phyloP scores from a whole-genome alignment of 768 basidiomycete genomes.

The Tremella yokohamensis region DNA sequence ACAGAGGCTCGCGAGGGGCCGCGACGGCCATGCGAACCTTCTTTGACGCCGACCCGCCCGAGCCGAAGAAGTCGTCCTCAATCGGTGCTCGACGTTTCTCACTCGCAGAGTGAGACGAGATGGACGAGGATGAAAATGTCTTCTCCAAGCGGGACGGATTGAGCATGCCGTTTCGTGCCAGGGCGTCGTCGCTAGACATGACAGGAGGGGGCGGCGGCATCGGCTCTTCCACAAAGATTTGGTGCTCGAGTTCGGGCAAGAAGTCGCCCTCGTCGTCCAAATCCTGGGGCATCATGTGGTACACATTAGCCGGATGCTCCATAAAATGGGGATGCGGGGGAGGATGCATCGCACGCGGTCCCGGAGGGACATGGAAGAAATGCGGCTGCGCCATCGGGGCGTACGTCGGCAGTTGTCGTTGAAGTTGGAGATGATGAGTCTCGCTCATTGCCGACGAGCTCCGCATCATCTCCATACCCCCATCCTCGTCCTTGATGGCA shows the following conservation, averaged over 20 bases:
- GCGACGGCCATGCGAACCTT: conserved; percentile 26
- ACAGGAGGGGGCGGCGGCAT: not conserved
- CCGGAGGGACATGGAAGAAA: not conserved
- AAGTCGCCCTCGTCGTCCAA: conserved; percentile 36
- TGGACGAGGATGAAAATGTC: not conserved
- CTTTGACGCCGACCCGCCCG: conserved; percentile 33
- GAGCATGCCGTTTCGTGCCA: conserved; percentile 21
- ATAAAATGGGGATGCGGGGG: not conserved
- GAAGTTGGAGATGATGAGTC: not conserved
- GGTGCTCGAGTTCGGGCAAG: conserved; percentile 21
- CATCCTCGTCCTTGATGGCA: conserved; percentile 22
- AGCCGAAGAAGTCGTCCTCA: conserved; percentile 22
- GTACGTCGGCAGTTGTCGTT: not conserved
- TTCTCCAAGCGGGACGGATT: conserved; percentile 31
- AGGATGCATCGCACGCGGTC: conserved; percentile 4
- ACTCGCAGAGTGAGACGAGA: conserved; percentile 4
- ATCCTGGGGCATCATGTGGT: conserved; percentile 6
- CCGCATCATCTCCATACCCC: conserved; percentile 24
- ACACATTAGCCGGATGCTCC: not conserved
- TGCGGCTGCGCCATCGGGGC: not conserved
- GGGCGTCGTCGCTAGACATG: conserved; percentile 1
- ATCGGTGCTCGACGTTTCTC: conserved; percentile 19
- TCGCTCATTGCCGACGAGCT: conserved; percentile 20
- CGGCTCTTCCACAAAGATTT: conserved; percentile 14
- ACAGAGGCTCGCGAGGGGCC: conserved; percentile 24